Conservation (phyloP, 2,329 filamentous ascomycete genomes). For the Arachnomyces sp. region DNA sequence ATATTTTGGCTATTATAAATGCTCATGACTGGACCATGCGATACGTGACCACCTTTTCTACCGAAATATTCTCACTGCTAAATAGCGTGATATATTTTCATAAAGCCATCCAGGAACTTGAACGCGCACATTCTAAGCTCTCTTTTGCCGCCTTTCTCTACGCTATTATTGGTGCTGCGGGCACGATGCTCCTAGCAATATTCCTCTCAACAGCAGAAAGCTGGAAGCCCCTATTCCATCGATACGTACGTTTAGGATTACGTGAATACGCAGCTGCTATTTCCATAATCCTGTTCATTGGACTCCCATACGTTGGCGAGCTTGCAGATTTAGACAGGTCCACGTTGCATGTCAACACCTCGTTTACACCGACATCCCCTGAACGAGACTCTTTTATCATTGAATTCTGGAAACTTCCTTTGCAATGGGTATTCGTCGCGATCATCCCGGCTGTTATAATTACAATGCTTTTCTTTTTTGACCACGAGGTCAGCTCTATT, state of each 20-base stretch:
- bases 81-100: constrained; percentile 64
- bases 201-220: constrained; percentile 54
- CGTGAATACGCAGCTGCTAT: constrained; percentile 60
- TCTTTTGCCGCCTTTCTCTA: constrained; percentile 59
- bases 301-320: constrained; percentile 55
- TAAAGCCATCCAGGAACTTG: constrained; percentile 58
- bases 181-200: constrained; percentile 57
- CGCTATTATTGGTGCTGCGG: constrained; percentile 55
- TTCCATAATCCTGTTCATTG: constrained; percentile 59
- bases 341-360: constrained; percentile 48
- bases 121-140: constrained; percentile 50
- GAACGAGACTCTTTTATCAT: constrained; percentile 52
- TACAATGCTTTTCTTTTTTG: constrained; percentile 61
- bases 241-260: constrained; percentile 54
- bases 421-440: constrained; percentile 54
- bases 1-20: constrained; percentile 57
- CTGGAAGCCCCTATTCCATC: constrained; percentile 56
- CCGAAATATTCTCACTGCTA: constrained; percentile 59
- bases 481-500: constrained; percentile 62
- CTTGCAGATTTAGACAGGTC: constrained; percentile 52
- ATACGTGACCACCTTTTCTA: constrained; percentile 60
- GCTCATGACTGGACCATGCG: constrained; percentile 65
- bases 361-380: constrained; percentile 52
- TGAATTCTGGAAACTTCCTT: constrained; percentile 54
- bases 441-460: constrained; percentile 58